These are phyloP conservation scores for Coemansia reversa DNA, from an alignment of 192 early-diverging fungal genomes.

Conservation along the genomic window DNA sequence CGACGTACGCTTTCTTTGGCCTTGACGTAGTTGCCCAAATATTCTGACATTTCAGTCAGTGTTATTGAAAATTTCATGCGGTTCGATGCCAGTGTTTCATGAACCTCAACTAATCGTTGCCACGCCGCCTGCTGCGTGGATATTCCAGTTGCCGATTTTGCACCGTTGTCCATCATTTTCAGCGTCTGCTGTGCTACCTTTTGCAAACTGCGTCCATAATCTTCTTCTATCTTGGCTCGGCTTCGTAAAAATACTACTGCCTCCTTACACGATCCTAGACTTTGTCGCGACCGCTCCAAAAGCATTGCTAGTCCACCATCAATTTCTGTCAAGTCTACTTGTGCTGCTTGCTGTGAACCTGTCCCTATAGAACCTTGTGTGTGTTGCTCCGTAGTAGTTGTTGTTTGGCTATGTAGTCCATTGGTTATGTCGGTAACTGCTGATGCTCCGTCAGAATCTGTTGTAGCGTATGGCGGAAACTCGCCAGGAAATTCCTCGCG, in stretches of 20 bases:
- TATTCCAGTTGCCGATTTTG: slow-evolving; percentile 23
- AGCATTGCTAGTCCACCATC: slow-evolving; percentile 47
- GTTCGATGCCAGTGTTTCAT: slow-evolving; percentile 80
- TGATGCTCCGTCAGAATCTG: slow-evolving; percentile 14
- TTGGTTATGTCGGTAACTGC: slow-evolving; percentile 17
- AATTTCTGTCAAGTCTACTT: slow-evolving; percentile 54
- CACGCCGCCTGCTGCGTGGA: slow-evolving; percentile 78
- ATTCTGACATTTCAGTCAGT: slow-evolving; percentile 77
- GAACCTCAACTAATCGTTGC: slow-evolving; percentile 73
- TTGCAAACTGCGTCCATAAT: slow-evolving; percentile 78
- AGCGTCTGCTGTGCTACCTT: slow-evolving; percentile 69
- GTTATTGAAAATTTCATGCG: slow-evolving; percentile 71
- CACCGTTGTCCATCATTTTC: slow-evolving; percentile 58
- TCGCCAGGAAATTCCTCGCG: slow-evolving; percentile 5
- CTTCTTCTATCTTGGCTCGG: slow-evolving; percentile 88
- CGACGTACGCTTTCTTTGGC: slow-evolving; percentile 44
- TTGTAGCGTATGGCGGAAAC: not conserved
- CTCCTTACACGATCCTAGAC: slow-evolving; percentile 57
- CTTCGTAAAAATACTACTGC: slow-evolving; percentile 77
- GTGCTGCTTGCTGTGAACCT: slow-evolving; percentile 6
- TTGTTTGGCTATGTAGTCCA: slow-evolving; percentile 24
- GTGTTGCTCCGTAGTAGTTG: not conserved
- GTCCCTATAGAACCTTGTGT: not conserved
- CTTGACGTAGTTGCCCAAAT: slow-evolving; percentile 60
- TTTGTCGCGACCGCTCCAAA: slow-evolving; percentile 49